Base-by-base conservation (phyloP, 768 basidiomycete genomes). In the Boletus patriciae region DNA sequence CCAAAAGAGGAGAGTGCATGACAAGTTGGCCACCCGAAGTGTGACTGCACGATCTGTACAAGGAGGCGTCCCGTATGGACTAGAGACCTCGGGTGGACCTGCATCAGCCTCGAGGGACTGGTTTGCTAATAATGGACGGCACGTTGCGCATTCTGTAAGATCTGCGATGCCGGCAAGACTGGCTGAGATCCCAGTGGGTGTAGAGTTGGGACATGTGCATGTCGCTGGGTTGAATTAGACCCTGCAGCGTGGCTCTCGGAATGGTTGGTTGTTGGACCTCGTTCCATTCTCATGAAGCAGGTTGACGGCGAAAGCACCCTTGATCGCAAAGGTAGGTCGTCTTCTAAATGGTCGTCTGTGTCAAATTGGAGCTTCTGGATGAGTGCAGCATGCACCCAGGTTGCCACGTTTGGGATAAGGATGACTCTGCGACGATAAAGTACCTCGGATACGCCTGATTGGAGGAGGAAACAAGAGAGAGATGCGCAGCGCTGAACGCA, bases 201-300 rank as follows among this genome's bases (percentile, higher is more conserved):
- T 53, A 57, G 54, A 59, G 59, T 47, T 44, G 59, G 45, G 45
- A 59, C 60, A 52, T 65, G 65, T 48, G 61, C 41, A 27, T 41
- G 57, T 59, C 67, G 65, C 65, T 68, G 67, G 60, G 62, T 55
- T 50, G 59, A 66, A 64, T 48, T 43, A 56, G 61, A 67, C 65
- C 67, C 67, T 68, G 65, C 48, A 56, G 61, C 60, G 48, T 69
- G 67, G 59, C 52, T 41, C 55, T 45, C 67, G 55, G 50, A 61
- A 47, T 57, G 62, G 60, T 59, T 25, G 25, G 59, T 43, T 50
- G 53, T 38, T 43, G 52, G 59, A 50, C 65, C 58, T 59, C 58
- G 61, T 70, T 69, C 68, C 68, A 69, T 69, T 69, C 60, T 59
- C 63, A 62, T 70, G 61, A 62, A 66, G 63, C 49, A 46, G 51